These are phyloP conservation scores for Pseudogymnoascus destructans DNA, from an alignment of 2,329 filamentous ascomycete species.

Conservation along the genomic window DNA sequence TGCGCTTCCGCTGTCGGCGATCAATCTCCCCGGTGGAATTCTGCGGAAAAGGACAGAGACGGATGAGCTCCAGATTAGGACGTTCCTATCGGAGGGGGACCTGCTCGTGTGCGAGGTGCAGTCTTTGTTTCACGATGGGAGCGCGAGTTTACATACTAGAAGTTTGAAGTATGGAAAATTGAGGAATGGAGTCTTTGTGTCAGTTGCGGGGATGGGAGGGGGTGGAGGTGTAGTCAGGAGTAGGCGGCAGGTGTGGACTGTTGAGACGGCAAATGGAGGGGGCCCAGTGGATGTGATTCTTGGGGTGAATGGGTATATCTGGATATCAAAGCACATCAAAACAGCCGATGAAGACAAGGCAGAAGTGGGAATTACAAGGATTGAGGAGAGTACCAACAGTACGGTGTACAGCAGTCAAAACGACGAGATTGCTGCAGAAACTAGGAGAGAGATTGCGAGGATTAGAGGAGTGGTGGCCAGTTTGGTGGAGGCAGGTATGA, in stretches of 20 bases:
- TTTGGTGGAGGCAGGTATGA: constrained; percentile 66
- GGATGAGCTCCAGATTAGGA: constrained; percentile 91
- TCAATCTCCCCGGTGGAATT: constrained; percentile 91
- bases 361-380: constrained; percentile 56
- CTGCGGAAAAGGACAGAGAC: constrained; percentile 83
- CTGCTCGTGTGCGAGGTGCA: constrained; percentile 92
- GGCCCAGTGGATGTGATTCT: constrained; percentile 72
- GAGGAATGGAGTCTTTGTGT: constrained; percentile 80
- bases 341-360: constrained; percentile 31
- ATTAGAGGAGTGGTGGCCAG: constrained; percentile 70
- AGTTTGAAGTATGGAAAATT: constrained; percentile 90
- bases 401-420: constrained; percentile 94
- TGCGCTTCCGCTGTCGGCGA: constrained; percentile 69
- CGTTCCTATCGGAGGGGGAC: constrained; percentile 95
- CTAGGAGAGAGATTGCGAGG: constrained; percentile 77
- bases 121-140: constrained; percentile 72
- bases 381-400: constrained; percentile 76
- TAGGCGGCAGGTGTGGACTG: constrained; percentile 76
- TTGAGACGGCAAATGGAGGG: constrained; percentile 44
- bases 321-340: constrained; percentile 76
- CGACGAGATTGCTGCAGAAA: constrained; percentile 63
- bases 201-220: constrained; percentile 68
- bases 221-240: constrained; percentile 69
- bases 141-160: constrained; percentile 77
- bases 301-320: constrained; percentile 94